Base-by-base conservation (phyloP, 225 moss, liverwort and hornwort genomes). In the Physcomitrium patens region DNA sequence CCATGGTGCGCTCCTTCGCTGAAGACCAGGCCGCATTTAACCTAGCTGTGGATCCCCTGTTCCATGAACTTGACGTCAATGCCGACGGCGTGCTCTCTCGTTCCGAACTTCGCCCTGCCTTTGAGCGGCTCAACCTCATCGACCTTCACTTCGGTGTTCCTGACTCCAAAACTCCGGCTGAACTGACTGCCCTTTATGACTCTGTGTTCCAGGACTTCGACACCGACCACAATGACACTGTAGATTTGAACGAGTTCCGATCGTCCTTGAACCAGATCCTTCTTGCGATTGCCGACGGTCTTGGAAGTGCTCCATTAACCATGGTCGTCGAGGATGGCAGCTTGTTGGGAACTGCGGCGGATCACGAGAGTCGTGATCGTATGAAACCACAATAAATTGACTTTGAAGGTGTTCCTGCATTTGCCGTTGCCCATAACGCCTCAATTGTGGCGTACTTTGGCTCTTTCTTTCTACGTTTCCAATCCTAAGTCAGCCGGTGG, bases 151-250 rank as follows among this genome's bases (percentile, higher is more conserved):
- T 95, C 49, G 94, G 94, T 49, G 86, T 85, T 7, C 87, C 84
- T 3, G 91, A 84, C 20, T 72, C 75, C 71, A 89, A 92, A 80
- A 85, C 89, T 10, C 82, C 87, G 9, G 85, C 67, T 18, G 92
- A 92, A 70, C 74, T 95, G 71, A 87, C 83, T 71, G 78, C 49
- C 28, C 80, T 95, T 20, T 95, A 95, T 73, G 91, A 95, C 70
- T 46, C 73, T 23, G 92, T 92, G 44, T 92, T 95, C 52, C 87
- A 92, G 76, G 82, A 52, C 63, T 95, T 95, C 60, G 92, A 95
- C 46, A 85, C 90, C 20, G 89, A 95, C 67, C 86, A 69, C 65
- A 89, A 84, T 77, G 37, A 89, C 45, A 87, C 53, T 1, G 92
- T 94, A 26, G 90, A 92, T 43, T 81, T 86, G 73, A 24, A 60